Conservation (phyloP, 2,329 filamentous ascomycete genomes). For the Fusarium decemcellulare region DNA sequence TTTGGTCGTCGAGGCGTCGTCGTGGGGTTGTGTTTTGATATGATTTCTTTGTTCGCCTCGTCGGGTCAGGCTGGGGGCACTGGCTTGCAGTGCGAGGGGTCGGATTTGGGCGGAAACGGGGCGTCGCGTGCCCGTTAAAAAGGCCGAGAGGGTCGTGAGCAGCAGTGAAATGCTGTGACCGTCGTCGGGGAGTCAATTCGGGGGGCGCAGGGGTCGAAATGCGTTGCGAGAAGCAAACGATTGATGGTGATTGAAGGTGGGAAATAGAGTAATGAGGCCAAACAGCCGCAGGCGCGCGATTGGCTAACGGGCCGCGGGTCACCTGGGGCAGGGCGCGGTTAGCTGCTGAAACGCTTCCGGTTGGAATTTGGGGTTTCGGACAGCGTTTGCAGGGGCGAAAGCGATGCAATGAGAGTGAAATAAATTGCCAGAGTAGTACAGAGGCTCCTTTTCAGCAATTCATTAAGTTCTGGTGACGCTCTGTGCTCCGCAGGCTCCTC, state of each 20-base stretch:
- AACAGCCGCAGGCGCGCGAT: slow-evolving; percentile 39
- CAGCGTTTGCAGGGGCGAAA: slow-evolving; percentile 10
- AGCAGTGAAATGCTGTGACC: slow-evolving; percentile 19
- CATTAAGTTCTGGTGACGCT: neutral
- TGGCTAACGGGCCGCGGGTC: slow-evolving; percentile 40
- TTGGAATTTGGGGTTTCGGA: slow-evolving; percentile 14
- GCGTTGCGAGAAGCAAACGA: slow-evolving; percentile 35
- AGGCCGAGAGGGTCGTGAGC: slow-evolving; percentile 26
- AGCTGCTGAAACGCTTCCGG: slow-evolving; percentile 34
- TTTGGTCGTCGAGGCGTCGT: slow-evolving; percentile 18
- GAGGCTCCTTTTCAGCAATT: neutral
- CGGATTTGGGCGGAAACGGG: slow-evolving; percentile 24
- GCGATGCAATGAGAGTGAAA: neutral
- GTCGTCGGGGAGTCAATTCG: slow-evolving; percentile 41
- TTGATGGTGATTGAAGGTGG: slow-evolving; percentile 44
- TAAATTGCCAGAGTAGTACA: neutral
- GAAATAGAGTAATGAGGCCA: slow-evolving; percentile 43
- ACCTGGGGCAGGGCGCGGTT: slow-evolving; percentile 37
- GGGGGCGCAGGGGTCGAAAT: slow-evolving; percentile 36
- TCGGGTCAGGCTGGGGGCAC: slow-evolving; percentile 25
- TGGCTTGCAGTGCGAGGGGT: slow-evolving; percentile 22
- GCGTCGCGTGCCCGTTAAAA: slow-evolving; percentile 31
- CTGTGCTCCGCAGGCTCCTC: neutral
- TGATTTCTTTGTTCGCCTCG: slow-evolving; percentile 31
- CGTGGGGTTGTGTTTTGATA: slow-evolving; percentile 11